Base-by-base conservation (phyloP, 257 asterid genomes). In the Nicotiana paniculata region DNA sequence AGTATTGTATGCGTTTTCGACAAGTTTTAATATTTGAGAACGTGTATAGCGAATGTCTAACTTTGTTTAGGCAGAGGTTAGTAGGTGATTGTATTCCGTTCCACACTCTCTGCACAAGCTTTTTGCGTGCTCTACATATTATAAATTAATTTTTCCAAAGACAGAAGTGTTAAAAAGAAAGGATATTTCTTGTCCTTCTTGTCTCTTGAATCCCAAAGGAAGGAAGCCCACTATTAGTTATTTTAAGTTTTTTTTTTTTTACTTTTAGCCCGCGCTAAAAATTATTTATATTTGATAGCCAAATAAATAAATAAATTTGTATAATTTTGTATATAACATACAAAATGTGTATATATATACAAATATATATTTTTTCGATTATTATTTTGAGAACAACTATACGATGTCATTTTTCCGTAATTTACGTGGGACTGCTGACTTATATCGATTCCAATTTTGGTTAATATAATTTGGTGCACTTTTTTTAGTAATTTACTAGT, bases 101-200 rank as follows among this genome's bases (percentile, higher is more conserved):
- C 26, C 80, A 75, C 80, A 16, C 80, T 3, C 80, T 51, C 80
- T 26, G 17, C 80, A 53, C 80, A 75, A 51, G 80, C 16, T 75
- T 51, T 8, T 53, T 75, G 80, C 80, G 80, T 75, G 80, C 48
- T 46, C 26, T 75, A 53, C 21, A 11, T n/a, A 8, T 12, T 65
- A 70, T 39, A 18, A 68, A 43, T 21, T 51, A 46, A 46, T 6
- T 21, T 43, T 24, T 74, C 57, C 17, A 11, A 53, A 12, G 15
- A 12, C 4, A 3, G 17, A 53, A 53, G 17, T 53, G 18, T 53
- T 12, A 12, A 68, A 18, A 43, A 4, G 18, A 1, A 5, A 21
- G 33, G 48, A 70, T 39, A 69, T 70, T 70, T n/a, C 58, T 70
- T 21, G 58, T 43, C 33, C 30, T 51, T 51, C 1, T n/a, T n/a